These are phyloP conservation scores for Vitis hybrid DNA, from an alignment of 177 flowering plant species.

Conservation along the genomic window DNA sequence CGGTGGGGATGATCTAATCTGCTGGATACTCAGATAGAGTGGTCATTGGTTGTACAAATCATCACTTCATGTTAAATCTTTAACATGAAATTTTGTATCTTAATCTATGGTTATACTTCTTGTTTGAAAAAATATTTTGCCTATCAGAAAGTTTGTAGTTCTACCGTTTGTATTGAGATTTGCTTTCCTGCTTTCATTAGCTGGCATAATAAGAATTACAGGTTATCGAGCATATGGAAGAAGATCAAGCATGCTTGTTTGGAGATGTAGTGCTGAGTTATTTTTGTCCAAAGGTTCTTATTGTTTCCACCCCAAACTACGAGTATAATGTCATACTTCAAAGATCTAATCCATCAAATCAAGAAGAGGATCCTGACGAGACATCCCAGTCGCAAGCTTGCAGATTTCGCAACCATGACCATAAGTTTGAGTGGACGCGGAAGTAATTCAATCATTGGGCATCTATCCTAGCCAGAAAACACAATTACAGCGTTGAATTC, in stretches of 20 bases:
- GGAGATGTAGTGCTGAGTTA: conserved; percentile 67
- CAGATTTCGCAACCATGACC: conserved; percentile 93
- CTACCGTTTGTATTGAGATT: neutral
- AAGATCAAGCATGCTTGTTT: conserved; percentile 75
- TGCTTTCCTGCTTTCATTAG: neutral
- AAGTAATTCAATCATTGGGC: too few species aligned
- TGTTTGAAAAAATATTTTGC: too few species aligned
- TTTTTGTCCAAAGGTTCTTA: conserved; percentile 70
- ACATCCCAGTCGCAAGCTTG: conserved; percentile 40
- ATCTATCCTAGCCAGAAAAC: too few species aligned
- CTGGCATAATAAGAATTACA: conserved; percentile 14
- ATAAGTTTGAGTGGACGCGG: conserved; percentile 98
- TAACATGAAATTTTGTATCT: too few species aligned
- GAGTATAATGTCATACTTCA: conserved; percentile 90
- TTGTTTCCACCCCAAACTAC: conserved; percentile 94
- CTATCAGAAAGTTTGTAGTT: neutral
- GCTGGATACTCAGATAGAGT: too few species aligned
- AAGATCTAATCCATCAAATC: conserved; percentile 25
- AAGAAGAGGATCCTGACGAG: conserved; percentile 70
- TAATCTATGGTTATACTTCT: too few species aligned
- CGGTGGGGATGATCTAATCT: too few species aligned
- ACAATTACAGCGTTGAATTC: conserved; percentile 24
- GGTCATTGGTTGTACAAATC: too few species aligned
- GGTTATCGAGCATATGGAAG: conserved; percentile 99
- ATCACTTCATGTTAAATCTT: too few species aligned